Base-by-base conservation (phyloP, 805 yeast genomes). In the Lachancea sp. region DNA sequence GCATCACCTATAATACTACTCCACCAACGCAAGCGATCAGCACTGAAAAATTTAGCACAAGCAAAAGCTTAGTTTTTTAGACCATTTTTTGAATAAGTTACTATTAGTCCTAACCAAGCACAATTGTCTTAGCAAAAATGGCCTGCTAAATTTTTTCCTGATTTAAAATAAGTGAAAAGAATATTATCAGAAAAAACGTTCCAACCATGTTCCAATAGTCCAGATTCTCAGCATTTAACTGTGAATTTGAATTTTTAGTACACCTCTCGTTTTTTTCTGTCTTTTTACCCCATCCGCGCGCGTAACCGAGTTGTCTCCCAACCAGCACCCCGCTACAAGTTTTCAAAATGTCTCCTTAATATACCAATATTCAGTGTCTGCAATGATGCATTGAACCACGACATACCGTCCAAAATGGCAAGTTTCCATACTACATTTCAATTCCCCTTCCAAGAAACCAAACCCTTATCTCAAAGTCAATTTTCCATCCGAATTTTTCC, bases 131-230 rank as follows among this genome's bases (percentile, higher is more conserved):
- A 36, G 36, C 45, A 41, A 54, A 52, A 51, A 56, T 56, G 60
- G 52, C 58, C 53, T 54, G 47, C 58, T 56, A 54, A 55, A 54
- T 49, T 48, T 45, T 49, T 53, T 51, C 42, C 48, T 41, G 34
- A 22, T 37, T 36, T 25, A 12, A 44, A 48, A 38, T 37, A 44
- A 20, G 43, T 44, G 43, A 44, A 44, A 35, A 38, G 43, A 41
- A 39, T 38, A 27, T n/a, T 12, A 32, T n/a, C 34, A 10, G 20
- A 33, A 40, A 35, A 22, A 40, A 39, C 44, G 38, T 45, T 43
- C 44, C 38, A 36, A 31, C 38, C 35, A 44, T 39, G 47, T 44
- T 29, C 17, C 47, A 38, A 32, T 44, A 44, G 29, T 31, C n/a
- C 19, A 38, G 30, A 36, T 37, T 39, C 41, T 32, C 38, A 41